Base-by-base conservation (phyloP, 306 rosid genomes). In the Quillaja saponaria region DNA sequence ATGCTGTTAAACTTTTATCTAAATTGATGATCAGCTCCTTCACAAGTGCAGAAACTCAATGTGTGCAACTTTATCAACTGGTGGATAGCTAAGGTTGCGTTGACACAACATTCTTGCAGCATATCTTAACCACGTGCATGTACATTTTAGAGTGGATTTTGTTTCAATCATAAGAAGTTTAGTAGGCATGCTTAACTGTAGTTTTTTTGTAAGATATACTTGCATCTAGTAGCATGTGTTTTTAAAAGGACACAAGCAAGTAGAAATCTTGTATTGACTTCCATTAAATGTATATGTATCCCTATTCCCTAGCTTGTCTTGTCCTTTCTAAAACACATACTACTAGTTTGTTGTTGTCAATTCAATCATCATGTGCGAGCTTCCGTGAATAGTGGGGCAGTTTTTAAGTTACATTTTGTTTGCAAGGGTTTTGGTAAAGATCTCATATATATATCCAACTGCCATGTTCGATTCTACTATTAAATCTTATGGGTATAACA, bases 371-470 rank as follows among this genome's bases (percentile, higher is more conserved):
- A 17, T 5, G 33, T 18, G 21, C 37, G 12, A 17, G 12, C 17
- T 38, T 5, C 21, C 41, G 58, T 46, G 11, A 40, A 34, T 34
- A 18, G 55, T 31, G 38, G 46, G 50, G 39, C 34, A 0, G 11
- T 9, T 49, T 71, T 61, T 38, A 37, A 25, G 13, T 66, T 67
- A n/a, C 42, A 54, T 47, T 64, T 50, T 42, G 44, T 62, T 31
- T 45, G 34, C 28, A 7, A 44, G 57, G 45, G 46, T 72, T 35
- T 51, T 8, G 65, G 40, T 37, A 44, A 63, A 38, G 10, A 51
- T 46, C 62, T 68, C 73, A 21, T 68, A 44, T 68, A 44, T 9
- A 63, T 39, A 51, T 46, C 47, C 35, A 48, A 13, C 8, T 47
- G 52, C 59, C 51, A 38, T 52, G 35, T 57, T 4, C 42, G 13